A percentile compares a stretch with the other conserved stretches of the same genome.
These are phyloP conservation scores for Fusarium poae DNA, from an alignment of 2,329 filamentous ascomycete species.

Conservation along the genomic window DNA sequence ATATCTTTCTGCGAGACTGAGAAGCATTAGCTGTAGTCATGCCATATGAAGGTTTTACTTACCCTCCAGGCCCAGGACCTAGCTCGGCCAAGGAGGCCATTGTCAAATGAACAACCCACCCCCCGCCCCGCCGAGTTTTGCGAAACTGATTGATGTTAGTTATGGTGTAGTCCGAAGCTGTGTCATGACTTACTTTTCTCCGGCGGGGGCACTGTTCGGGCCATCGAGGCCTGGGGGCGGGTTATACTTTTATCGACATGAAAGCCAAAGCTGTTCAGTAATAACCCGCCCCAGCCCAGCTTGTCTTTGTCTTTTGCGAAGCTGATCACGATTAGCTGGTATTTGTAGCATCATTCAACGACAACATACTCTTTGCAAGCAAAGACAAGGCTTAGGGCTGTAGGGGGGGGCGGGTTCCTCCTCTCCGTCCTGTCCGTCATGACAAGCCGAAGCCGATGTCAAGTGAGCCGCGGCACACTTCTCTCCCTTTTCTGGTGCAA, in stretches of 20 bases:
- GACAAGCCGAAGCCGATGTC: background rate
- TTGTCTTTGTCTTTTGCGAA: background rate
- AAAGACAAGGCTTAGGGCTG: background rate
- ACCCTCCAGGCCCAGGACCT: background rate
- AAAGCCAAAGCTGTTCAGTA: background rate
- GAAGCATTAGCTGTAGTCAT: background rate
- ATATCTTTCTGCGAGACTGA: background rate
- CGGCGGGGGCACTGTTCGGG: background rate
- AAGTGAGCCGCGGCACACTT: background rate
- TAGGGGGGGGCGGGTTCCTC: background rate
- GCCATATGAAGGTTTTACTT: background rate
- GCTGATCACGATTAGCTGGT: background rate
- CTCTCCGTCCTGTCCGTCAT: background rate
- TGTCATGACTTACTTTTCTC: background rate
- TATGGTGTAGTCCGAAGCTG: too few species aligned
- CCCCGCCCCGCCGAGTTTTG: background rate
- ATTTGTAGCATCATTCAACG: background rate
- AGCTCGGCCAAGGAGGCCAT: background rate
- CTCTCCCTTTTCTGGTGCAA: background rate
- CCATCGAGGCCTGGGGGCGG: background rate
- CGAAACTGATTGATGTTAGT: background rate
- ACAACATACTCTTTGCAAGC: background rate
- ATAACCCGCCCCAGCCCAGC: background rate
- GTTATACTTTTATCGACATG: background rate
- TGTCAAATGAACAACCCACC: background rate